Base-by-base conservation (phyloP, 306 rosid genomes). In the Inga oerstediana region DNA sequence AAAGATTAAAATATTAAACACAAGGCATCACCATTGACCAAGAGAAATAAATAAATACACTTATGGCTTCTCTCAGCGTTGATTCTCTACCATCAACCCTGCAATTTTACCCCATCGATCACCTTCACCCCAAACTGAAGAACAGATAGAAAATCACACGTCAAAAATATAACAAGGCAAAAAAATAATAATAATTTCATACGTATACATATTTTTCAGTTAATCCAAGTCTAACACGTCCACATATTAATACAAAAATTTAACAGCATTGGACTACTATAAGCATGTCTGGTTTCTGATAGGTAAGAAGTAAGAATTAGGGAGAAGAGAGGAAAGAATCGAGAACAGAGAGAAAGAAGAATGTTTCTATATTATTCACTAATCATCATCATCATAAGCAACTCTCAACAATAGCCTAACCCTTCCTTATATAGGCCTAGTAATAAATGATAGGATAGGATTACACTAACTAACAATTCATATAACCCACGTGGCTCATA, bases 71-170 rank as follows among this genome's bases (percentile, higher is more conserved):
- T 75, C 59, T 49, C 68, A 90, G 84, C 86, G 84, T n/a, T 44
- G 79, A 43, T 90, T 83, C 86, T 80, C 75, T 75, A 88, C 90
- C 8, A 87, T 83, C 7, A 85, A 85, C 49, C 90, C 94, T 19
- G 82, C 69, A 77, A 93, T 66, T 24, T 76, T 78, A 49, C 93
- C 87, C 98, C 98, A 96, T 78, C 90, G 80, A 72, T 92, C 97
- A 73, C 98, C 99, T 27, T 82, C 37, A 80, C 93, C 89, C 99
- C 99, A 96, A 45, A 86, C 99, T 96, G 93, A 65, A 83, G 48
- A 44, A 41, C 76, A 66, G 49, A 72, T 6, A 75, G 10, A 80
- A 72, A 35, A 61, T 49, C 48, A 70, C 20, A 2, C 69, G 76
- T 84, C 52, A 86, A 84, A 39, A 48, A 81, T 44, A 37, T 74